Evolutionary conservation across 2,329 filamentous ascomycete species (phyloP), one percentile per base, ranked within the genome.

Genomic region (Daldinia sp.): DNA sequence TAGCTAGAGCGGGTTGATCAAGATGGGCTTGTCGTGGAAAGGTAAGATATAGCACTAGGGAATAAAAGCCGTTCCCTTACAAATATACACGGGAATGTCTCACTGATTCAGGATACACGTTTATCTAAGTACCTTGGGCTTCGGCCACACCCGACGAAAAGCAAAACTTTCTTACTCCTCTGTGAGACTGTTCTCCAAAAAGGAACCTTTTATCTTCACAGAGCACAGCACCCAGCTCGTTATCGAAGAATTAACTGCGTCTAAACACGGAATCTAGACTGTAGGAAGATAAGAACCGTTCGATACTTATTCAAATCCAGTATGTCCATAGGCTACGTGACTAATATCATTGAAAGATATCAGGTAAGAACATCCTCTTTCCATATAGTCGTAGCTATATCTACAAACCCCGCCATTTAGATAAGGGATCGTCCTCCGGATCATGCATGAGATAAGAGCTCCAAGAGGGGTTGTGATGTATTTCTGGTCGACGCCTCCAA

Each of bases 391-490:
- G 46, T 18, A 59, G 26, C 58, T 51, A 41, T 18, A 23, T 50
- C 23, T 58, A 44, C 18, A 2, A 53, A 28, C 65, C 59, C 68
- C 65, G 60, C 68, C 44, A 10, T 42, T 18, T 13, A 65, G 68
- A 71, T 71, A 71, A 68, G 65, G 13, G 30, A 33, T 58, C 44
- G n/a, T 48, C 58, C 20, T 65, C 46, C 28, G 39, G 50, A 59
- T 50, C 51, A 26, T 53, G 51, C 61, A 60, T 44, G 20, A 63
- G 61, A 70, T 68, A 67, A 70, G 67, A 46, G 12, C 23, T 39
- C 50, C 26, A 18, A 42, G 65, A 60, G 33, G 46, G 65, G 58
- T 35, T 48, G 26, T 23, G 15, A 20, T 30, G 28, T 15, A 58
- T 4, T 15, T 13, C 1, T 18, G 44, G 20, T 39, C 37, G 20